A percentile compares a stretch with the other conserved stretches of the same genome.
Conservation (phyloP, 345 rosid species). For the Corymbia maculata region DNA sequence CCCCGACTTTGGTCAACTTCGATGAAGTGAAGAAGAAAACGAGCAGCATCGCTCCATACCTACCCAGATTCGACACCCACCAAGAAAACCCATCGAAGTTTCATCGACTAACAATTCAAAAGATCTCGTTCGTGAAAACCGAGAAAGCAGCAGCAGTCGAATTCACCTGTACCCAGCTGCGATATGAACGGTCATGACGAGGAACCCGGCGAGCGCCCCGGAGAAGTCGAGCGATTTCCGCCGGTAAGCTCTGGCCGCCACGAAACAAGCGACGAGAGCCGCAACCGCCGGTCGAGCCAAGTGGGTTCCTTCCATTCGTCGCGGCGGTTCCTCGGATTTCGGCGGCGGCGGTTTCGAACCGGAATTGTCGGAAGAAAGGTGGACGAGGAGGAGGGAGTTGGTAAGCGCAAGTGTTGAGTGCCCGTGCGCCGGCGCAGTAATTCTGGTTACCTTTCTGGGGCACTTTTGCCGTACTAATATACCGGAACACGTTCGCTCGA, state of each 20-base stretch:
- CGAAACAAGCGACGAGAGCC: constrained; percentile 31
- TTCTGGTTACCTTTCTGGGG: neutral
- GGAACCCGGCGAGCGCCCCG: constrained; percentile 74
- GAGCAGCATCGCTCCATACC: constrained; percentile 80
- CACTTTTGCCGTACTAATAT: neutral
- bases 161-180: constrained; percentile 60
- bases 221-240: constrained; percentile 73
- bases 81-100: neutral
- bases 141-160: neutral
- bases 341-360: rapidly evolving
- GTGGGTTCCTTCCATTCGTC: constrained; percentile 26
- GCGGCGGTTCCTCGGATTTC: neutral
- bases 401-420: neutral
- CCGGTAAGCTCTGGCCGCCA: constrained; percentile 56
- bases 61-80: neutral
- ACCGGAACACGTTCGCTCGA: neutral
- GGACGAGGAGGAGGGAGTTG: too few relatives aligned
- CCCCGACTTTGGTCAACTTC: constrained; percentile 84
- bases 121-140: neutral
- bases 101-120: neutral
- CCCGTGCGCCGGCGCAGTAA: neutral
- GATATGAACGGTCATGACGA: constrained; percentile 66
- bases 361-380: neutral
- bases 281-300: constrained; percentile 39
- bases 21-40: constrained; percentile 82